phyloP scores from a whole-genome alignment of 2,329 filamentous ascomycete genomes.

The Scorias spongiosa region DNA sequence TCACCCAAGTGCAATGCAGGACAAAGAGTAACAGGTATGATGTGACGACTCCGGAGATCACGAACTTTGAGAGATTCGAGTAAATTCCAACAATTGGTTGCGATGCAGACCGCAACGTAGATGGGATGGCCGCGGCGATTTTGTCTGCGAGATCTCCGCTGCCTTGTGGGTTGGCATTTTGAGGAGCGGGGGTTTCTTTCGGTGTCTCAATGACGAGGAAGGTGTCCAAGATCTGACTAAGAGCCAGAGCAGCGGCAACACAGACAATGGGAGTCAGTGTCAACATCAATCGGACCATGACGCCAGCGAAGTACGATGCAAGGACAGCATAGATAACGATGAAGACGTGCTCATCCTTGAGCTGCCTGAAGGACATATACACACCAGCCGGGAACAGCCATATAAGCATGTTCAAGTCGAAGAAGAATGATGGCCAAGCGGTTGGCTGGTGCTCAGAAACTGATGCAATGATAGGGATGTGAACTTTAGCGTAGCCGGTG shows the following conservation, averaged over 20 bases:
- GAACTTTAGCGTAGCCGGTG: constrained; percentile 95
- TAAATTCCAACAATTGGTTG: constrained; percentile 73
- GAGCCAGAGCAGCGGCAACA: constrained; percentile 75
- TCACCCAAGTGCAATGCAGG: constrained; percentile 97
- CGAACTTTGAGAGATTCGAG: constrained; percentile 58
- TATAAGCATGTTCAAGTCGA: constrained; percentile 94
- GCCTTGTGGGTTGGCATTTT: constrained; percentile 20
- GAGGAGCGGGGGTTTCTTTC: constrained; percentile 19
- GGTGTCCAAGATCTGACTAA: constrained; percentile 76
- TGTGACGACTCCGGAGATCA: constrained; percentile 57
- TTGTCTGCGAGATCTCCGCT: constrained; percentile 35
- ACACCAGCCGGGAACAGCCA: constrained; percentile 98
- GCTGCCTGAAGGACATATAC: constrained; percentile 90
- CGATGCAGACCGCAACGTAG: constrained; percentile 53
- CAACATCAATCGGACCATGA: constrained; percentile 98
- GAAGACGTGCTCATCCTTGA: constrained; percentile 94
- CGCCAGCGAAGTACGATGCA: constrained; percentile 93
- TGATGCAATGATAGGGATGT: constrained; percentile 99
- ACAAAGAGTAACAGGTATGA: constrained; percentile 87
- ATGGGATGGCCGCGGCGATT: constrained; percentile 37
- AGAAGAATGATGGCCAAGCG: constrained; percentile 98
- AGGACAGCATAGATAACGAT: constrained; percentile 94
- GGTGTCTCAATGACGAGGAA: constrained; percentile 60
- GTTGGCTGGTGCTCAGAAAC: constrained; percentile 98
- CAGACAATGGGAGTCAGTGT: constrained; percentile 94